Percentiles rank a stretch among this genome's conserved stretches.
These are phyloP conservation scores for Trichophaea hybrida DNA, from an alignment of 2,329 filamentous ascomycete species.

Conservation along the genomic window DNA sequence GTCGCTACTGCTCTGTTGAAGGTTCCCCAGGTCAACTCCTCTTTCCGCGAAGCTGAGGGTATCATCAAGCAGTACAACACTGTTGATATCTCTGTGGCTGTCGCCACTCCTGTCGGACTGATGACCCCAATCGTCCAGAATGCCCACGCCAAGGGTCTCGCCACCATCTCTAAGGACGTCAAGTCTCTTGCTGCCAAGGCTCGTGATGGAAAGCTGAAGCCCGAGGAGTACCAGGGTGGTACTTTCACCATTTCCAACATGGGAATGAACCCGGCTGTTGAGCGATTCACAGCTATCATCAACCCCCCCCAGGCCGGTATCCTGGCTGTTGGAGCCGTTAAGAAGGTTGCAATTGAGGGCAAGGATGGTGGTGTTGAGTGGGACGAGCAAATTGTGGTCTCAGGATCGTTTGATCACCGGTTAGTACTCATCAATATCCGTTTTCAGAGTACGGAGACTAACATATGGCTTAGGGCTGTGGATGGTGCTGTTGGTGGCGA, in stretches of 20 bases:
- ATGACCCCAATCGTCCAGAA: constrained; percentile 95
- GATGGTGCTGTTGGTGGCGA: constrained; percentile 80
- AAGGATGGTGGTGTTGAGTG: constrained; percentile 75
- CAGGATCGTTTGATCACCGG: constrained; percentile 84
- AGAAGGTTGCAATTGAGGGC: constrained; percentile 84
- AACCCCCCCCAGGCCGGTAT: constrained; percentile 97
- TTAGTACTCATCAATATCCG: constrained; percentile 6
- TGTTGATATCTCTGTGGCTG: constrained; percentile 90
- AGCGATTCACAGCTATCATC: constrained; percentile 96
- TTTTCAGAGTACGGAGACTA: constrained; percentile 1
- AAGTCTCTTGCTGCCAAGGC: constrained; percentile 97
- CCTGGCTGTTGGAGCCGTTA: constrained; percentile 82
- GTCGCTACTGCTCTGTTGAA: constrained; percentile 77
- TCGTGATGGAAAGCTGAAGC: constrained; percentile 95
- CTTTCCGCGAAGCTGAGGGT: constrained; percentile 69
- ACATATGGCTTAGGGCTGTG: constrained; percentile 10
- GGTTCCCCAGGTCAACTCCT: constrained; percentile 90
- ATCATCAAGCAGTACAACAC: constrained; percentile 85
- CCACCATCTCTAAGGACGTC: constrained; percentile 73
- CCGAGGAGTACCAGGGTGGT: constrained; percentile 97
- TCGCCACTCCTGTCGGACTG: constrained; percentile 80
- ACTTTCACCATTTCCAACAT: constrained; percentile 99
- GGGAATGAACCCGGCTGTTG: constrained; percentile 96
- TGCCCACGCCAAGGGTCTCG: constrained; percentile 72
- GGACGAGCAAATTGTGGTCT: constrained; percentile 95